Evolutionary conservation across 805 yeast genomes (phyloP), one percentile per base, ranked within the genome.

Genomic region (Ogataea polymorpha): DNA sequence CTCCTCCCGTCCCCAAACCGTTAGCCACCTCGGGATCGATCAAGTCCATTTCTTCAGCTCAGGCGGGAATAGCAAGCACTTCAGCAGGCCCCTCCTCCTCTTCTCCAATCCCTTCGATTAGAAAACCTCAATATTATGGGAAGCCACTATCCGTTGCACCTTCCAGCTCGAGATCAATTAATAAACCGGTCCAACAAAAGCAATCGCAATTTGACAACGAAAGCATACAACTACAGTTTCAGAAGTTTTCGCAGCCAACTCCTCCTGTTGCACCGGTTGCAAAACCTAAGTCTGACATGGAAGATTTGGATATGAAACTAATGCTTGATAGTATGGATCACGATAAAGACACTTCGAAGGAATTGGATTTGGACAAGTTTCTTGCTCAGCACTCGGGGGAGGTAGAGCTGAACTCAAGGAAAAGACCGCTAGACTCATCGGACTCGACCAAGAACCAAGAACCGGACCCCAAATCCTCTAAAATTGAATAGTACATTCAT

Each of bases 91-190:
- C 21, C 8, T 32, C 67, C 42, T 35, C 62, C 33, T 23, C 62
- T 13, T 31, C 50, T 28, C 51, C 30, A 38, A 33, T 35, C 9
- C 44, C 45, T n/a, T 49, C 44, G 3, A 51, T 52, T 13, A 48
- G 51, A 35, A 60, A 56, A 44, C 65, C 61, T 14, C 61, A 55
- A 29, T 55, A 50, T 44, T 61, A 55, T 45, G 56, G 56, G 8
- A 54, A 48, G 33, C 53, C 49, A 12, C 45, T 48, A 15, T 36
- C 46, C n/a, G 29, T 46, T 1, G 39, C 48, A 4, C 40, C 37
- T 5, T 16, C 37, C 11, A 27, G 33, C 21, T 26, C 41, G 17
- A 17, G 35, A 12, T 8, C 35, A 2, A 23, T 41, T 12, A 28
- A 35, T 15, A 45, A 37, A 20, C 41, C 49, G 14, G 42, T 32